These are phyloP conservation scores for Beta corolliflora DNA, from an alignment of 179 eudicot genomes.

Conservation along the genomic window DNA sequence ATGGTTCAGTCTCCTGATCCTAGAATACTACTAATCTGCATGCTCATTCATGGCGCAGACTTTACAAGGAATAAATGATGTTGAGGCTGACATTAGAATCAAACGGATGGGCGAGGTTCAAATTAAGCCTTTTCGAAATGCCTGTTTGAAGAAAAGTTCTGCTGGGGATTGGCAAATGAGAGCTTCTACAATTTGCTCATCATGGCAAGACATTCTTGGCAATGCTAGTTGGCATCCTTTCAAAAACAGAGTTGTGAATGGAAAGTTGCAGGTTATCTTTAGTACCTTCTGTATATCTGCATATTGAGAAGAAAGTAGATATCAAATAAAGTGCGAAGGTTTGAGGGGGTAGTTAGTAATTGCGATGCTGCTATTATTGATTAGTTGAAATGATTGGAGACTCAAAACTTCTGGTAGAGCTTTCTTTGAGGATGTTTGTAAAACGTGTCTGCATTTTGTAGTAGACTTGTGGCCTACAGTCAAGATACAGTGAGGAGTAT, in stretches of 20 bases:
- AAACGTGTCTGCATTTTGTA: not conserved
- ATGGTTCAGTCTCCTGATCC: not conserved
- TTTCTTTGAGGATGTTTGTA: not conserved
- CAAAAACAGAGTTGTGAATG: conserved; percentile 37
- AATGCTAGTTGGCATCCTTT: conserved; percentile 58
- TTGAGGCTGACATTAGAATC: conserved; percentile 35
- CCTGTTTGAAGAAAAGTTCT: conserved; percentile 34
- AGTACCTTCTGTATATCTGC: not conserved
- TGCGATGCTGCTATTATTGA: not conserved
- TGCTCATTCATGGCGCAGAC: conserved; percentile 29
- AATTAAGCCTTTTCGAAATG: conserved; percentile 50
- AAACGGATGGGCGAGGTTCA: conserved; percentile 62
- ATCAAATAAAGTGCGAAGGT: not conserved
- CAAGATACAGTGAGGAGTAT: not conserved
- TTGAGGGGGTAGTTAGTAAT: not conserved
- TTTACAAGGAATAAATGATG: conserved; percentile 38
- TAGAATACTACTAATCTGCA: conserved; percentile 5
- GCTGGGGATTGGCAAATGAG: conserved; percentile 39
- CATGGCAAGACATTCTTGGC: conserved; percentile 51
- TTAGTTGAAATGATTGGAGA: not conserved
- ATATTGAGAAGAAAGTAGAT: not conserved
- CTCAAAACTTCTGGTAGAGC: not conserved
- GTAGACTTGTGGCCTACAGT: not conserved
- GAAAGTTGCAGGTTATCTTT: conserved; percentile 45
- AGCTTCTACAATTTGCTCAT: conserved; percentile 45